Percentiles rank a stretch among this genome's conserved stretches.
phyloP scores from a whole-genome alignment of 768 basidiomycete species.

The Trametes punicea region DNA sequence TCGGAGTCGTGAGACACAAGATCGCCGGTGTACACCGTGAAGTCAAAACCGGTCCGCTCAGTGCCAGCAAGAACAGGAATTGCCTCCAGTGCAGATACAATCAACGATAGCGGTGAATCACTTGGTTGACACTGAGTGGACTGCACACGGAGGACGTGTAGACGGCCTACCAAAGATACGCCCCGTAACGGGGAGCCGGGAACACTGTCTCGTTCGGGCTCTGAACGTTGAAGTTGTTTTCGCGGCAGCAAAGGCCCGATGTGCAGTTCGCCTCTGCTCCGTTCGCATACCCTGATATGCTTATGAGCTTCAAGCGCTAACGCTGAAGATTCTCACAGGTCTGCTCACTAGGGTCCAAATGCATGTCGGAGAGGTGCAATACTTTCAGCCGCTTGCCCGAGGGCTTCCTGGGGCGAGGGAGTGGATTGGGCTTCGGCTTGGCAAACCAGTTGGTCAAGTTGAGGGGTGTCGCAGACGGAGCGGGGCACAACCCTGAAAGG shows the following conservation, averaged over 20 bases:
- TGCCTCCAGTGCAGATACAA: conserved; percentile 55
- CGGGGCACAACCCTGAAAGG: conserved; percentile 54
- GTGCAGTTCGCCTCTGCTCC: conserved; percentile 74
- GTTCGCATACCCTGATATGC: conserved; percentile 56
- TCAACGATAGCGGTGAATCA: conserved; percentile 63
- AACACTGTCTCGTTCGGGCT: conserved; percentile 50
- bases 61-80: conserved; percentile 68
- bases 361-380: conserved; percentile 74
- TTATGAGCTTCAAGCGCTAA: neutral
- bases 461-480: conserved; percentile 55
- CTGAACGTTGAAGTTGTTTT: conserved; percentile 43
- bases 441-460: conserved; percentile 68
- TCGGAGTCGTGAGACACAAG: conserved; percentile 69
- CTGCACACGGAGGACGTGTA: conserved; percentile 18
- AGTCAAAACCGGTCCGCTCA: conserved; percentile 56
- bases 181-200: conserved; percentile 68
- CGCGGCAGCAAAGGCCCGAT: conserved; percentile 62
- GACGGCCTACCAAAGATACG: conserved; percentile 46
- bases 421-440: conserved; percentile 70
- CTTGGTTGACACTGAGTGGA: conserved; percentile 29
- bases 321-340: neutral
- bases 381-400: conserved; percentile 69
- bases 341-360: conserved; percentile 64
- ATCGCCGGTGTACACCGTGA: conserved; percentile 70
- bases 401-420: conserved; percentile 53